Base-by-base conservation (phyloP, 805 yeast species). In the Dipodascopsis uninucleata region DNA sequence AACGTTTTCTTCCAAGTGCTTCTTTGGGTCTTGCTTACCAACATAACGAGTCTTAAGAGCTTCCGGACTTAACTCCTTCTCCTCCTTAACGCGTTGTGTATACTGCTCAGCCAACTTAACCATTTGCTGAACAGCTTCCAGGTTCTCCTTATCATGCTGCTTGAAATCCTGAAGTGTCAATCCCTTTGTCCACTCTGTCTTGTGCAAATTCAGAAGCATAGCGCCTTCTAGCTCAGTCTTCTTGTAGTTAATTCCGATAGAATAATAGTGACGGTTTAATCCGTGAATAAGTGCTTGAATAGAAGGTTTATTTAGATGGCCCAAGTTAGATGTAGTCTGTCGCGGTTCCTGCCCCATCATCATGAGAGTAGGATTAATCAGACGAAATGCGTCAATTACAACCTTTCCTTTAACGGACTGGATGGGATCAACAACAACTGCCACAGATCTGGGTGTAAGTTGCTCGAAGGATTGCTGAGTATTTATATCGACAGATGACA, bases 341-440 rank as follows among this genome's bases (percentile, higher is more conserved):
- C 99, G 81, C 42, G 98, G 97, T 68, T 93, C 99, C 66, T 86
- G 95, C 47, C 96, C 96, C 76, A 87, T 78, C 93, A 93, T 86
- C 60, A 89, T 68, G 9, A 88, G 76, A 32, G 88, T 78, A 3
- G 96, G 80, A 56, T 87, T 86, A 60, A 93, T 93, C 53, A 94
- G 75, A 71, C 99, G 78, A 70, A 93, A 93, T 1, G 99, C 99
- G 69, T 93, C 99, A 60, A 93, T 93, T 37, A 93, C 99, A 36
- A 93, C 99, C 65, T 93, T 93, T 53, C 99, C 99, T 67, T 90
- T 89, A 39, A 93, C 99, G 10, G 96, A 87, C 68, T 93, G 99
- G 61, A 93, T 93, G 36, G 99, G 98, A 66, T 93, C 99, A 49
- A 93, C 83, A 31, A 93, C 99, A 25, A 93, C 99, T 1, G 99